Percentiles rank a stretch among this genome's conserved stretches.
These are phyloP conservation scores for Priceomyces haplophilus DNA, from an alignment of 805 yeast species.

Conservation along the genomic window DNA sequence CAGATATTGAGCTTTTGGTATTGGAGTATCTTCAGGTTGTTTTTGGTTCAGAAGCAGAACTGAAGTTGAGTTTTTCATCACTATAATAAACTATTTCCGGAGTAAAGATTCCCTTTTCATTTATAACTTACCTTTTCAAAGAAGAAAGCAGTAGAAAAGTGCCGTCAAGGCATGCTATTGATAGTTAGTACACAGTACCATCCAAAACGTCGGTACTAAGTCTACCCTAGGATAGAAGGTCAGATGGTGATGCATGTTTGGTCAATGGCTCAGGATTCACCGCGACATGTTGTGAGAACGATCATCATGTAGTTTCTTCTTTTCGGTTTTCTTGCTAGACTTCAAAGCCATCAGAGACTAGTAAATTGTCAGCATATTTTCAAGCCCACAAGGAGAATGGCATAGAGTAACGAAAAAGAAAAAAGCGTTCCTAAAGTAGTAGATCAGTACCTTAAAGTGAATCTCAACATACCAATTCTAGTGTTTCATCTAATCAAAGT, in stretches of 20 bases:
- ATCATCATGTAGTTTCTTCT: conserved; percentile 20
- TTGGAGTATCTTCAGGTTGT: conserved; percentile 68
- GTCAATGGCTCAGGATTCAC: conserved; percentile 77
- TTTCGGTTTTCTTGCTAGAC: not conserved
- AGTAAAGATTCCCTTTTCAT: not conserved
- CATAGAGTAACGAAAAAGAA: not conserved
- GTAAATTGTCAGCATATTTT: not conserved
- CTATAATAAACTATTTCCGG: conserved; percentile 17
- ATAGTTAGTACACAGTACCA: not conserved
- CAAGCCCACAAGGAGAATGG: not conserved
- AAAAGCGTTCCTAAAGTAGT: not conserved
- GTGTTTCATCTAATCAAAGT: not conserved
- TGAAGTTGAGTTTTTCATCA: conserved; percentile 72
- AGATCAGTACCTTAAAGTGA: not conserved
- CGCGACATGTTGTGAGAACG: conserved; percentile 37
- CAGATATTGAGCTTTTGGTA: conserved; percentile 41
- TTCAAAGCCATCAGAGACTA: not conserved
- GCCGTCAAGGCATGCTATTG: conserved; percentile 1
- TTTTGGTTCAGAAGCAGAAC: conserved; percentile 95
- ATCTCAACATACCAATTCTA: not conserved
- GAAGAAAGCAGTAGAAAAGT: not conserved
- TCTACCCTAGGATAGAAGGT: conserved; percentile 18
- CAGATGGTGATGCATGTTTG: conserved; percentile 98
- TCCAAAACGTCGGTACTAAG: not conserved
- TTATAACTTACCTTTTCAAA: conserved; percentile 2